Evolutionary conservation across 164 flowering plant genomes (phyloP), one percentile per base, ranked within the genome.

Genomic region (Kalanchoe fedtschenkoi): DNA sequence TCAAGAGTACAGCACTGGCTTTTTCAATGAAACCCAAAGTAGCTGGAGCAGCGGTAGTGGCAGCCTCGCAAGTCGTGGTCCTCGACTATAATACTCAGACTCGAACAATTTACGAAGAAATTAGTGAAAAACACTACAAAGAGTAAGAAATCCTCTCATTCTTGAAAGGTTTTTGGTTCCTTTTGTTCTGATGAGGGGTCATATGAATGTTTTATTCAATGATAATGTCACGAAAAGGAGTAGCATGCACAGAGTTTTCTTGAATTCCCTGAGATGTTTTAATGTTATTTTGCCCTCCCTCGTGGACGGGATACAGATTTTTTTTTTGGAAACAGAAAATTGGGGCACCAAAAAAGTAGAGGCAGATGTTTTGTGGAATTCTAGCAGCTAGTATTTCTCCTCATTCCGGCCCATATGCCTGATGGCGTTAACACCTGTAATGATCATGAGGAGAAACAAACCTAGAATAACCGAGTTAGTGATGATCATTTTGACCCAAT

Each of bases 1-100:
- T 22, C 62, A 43, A 7, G 74, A 60, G 8, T 51, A 51, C 56
- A 51, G 32, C 56, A 51, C 24, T 11, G 32, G 32, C 2, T 51
- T 51, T 51, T 24, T 51, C 56, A 51, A 51, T 13, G 56, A 51
- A 15, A 51, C 32, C 13, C 56, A 51, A 51, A 26, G 56, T 51
- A 51, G 32, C 56, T 51, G 56, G 56, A 51, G 56, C 56, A 51
- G 33, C 15, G 56, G 32, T 51, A 51, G 32, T 17, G 13, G 33
- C 26, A 26, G 56, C 56, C 56, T 26, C 17, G 56, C 56, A 51
- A 51, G 56, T 26, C 32, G 56, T 43, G 56, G 32, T 24, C 30
- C 56, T 51, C 56, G 56, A 26, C 56, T 26, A 32, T 51, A 28
- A 51, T 51, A 11, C 56, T 51, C 32, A 22, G 28, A 43, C 51